Evolutionary conservation across 345 rosid species (phyloP), one percentile per base, ranked within the genome.

Genomic region (Rubroshorea leprosula): DNA sequence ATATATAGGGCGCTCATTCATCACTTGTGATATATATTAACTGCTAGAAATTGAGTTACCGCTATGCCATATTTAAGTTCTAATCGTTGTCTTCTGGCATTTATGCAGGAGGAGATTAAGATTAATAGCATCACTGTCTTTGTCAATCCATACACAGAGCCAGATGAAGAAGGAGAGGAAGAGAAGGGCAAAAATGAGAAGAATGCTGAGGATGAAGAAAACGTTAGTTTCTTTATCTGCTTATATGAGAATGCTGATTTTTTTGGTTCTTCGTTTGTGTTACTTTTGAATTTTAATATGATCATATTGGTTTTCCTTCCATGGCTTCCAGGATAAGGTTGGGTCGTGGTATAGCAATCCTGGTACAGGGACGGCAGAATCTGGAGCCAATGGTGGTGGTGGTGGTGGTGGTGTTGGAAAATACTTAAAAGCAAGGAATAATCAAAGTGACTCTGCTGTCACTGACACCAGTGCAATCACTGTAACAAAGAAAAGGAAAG

Each of bases 281-380:
- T 51, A 15, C 24, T n/a, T 23, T 35, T 54, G 16, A 35, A 14
- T 55, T 9, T 15, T 47, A 0, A 48, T 14, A 21, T 25, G 25
- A 44, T 54, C 0, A 4, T 22, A 13, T 55, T 24, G 58, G 38
- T 22, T 56, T 4, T 54, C 54, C 24, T 63, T 52, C 44, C 51
- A 58, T 65, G 24, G 39, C 5, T 57, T 72, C 71, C 77, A 87
- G 97, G 96, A 83, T 16, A 87, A 82, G 68, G 52, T 87, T 26
- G 97, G 96, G 15, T 83, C 96, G 26, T 91, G 97, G 91, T 91
- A 80, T 74, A 91, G 96, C 72, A 85, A 91, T 73, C 96, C 96
- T 5, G 94, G 77, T 15, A 78, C 87, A 22, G 90, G 88, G 63
- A 24, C 84, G 26, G 53, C 79, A 43, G 87, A 78, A 63, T 56